Evolutionary conservation across 305 asterid species (phyloP).

Genomic region (Withania somnifera): DNA sequence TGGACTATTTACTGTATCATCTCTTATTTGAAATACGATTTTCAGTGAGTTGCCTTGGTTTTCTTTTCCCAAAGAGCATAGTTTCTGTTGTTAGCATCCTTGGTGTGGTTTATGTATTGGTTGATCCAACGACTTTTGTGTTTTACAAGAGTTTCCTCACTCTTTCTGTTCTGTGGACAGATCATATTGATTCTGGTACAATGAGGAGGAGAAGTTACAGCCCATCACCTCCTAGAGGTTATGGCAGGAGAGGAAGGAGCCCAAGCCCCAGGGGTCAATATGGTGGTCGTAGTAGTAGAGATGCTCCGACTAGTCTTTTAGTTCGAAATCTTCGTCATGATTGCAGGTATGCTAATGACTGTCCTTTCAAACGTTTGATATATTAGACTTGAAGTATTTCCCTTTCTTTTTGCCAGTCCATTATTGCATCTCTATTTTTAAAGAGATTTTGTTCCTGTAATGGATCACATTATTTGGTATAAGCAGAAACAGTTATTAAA

Average conservation of each 20-base stretch:
- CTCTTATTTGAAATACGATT: background rate
- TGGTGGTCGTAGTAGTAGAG: slow-evolving; percentile 45
- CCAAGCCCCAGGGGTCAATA: slow-evolving; percentile 64
- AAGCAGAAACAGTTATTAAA: background rate
- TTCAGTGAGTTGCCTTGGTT: background rate
- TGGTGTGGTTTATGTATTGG: background rate
- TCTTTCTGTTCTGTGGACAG: background rate
- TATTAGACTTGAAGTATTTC: background rate
- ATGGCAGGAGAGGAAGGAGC: slow-evolving; percentile 67
- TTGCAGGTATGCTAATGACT: slow-evolving; percentile 39
- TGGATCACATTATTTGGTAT: background rate
- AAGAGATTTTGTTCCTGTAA: too few species aligned
- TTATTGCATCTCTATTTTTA: too few species aligned
- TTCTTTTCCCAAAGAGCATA: background rate
- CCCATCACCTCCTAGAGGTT: slow-evolving; percentile 86
- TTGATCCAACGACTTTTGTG: background rate
- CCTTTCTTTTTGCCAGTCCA: too few species aligned
- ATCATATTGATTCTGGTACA: background rate
- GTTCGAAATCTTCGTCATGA: slow-evolving; percentile 63
- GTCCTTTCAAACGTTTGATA: background rate
- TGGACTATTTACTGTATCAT: background rate
- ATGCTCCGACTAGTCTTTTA: slow-evolving; percentile 75
- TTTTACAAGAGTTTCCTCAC: background rate
- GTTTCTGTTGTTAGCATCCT: background rate
- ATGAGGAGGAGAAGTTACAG: slow-evolving; percentile 93